These are phyloP conservation scores for Lasiosphaeriaceae sp. DNA, from an alignment of 495 filamentous ascomycete species.

Conservation along the genomic window DNA sequence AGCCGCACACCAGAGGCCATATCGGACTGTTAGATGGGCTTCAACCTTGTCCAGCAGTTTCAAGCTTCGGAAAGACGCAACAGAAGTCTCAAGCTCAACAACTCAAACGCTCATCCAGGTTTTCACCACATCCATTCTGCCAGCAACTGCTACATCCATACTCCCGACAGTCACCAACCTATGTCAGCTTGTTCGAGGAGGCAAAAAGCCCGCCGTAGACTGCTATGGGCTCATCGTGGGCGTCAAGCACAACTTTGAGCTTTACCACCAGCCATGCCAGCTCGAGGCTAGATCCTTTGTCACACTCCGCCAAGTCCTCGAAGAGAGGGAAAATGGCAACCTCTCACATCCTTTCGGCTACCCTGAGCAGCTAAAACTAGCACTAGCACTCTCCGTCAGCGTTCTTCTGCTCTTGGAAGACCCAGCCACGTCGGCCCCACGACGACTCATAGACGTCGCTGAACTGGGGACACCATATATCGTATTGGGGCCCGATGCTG, in stretches of 20 bases:
- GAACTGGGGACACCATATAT: too few relatives aligned
- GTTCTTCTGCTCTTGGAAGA: too few relatives aligned
- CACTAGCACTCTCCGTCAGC: slow-evolving; percentile 9
- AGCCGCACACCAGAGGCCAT: neutral
- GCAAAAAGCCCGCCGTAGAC: neutral
- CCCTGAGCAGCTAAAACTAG: slow-evolving; percentile 8
- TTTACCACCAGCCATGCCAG: neutral
- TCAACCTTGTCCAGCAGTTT: neutral
- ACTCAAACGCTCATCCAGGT: neutral
- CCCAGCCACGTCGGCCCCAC: too few relatives aligned
- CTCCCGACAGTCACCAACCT: slow-evolving; percentile 1
- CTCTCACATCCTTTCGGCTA: neutral
- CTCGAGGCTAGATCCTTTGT: neutral
- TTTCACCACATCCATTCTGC: neutral
- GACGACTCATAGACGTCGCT: too few relatives aligned
- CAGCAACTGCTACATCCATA: neutral
- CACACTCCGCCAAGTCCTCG: slow-evolving; percentile 6
- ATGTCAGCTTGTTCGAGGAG: neutral
- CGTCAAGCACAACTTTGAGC: slow-evolving; percentile 2
- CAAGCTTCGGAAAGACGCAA: neutral
- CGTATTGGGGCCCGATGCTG: too few relatives aligned
- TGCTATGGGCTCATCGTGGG: neutral
- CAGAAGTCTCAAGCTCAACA: neutral
- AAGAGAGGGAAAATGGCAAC: neutral
- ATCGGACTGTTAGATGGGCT: neutral